Conservation (phyloP, 1,284 basidiomycete genomes). For the Limonomyces culmigenus region DNA sequence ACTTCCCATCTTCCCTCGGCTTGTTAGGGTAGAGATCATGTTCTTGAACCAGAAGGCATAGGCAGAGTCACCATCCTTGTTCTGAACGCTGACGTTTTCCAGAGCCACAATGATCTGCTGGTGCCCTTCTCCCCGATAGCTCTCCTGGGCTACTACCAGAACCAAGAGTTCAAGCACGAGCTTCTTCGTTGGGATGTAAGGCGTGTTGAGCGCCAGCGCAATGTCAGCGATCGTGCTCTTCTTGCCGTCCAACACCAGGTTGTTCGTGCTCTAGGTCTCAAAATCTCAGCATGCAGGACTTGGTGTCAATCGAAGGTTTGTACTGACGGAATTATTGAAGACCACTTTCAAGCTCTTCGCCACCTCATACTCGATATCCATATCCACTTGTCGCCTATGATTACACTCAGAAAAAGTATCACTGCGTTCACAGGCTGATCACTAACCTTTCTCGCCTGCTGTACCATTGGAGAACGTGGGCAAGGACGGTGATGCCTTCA, state of each 20-base stretch:
- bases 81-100: slow-evolving; percentile 46
- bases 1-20: slow-evolving; percentile 90
- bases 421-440: too few relatives aligned
- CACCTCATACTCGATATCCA: slow-evolving; percentile 73
- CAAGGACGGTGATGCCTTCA: slow-evolving; percentile 75
- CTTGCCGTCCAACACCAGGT: too few relatives aligned
- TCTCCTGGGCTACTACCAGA: slow-evolving; percentile 44
- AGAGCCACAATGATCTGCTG: slow-evolving; percentile 45
- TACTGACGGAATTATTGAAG: slow-evolving; percentile 57
- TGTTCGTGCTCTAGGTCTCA: too few relatives aligned
- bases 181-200: slow-evolving; percentile 69
- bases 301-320: too few relatives aligned
- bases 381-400: slow-evolving; percentile 49
- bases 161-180: slow-evolving; percentile 64
- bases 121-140: slow-evolving; percentile 17
- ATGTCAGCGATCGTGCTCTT: too few relatives aligned
- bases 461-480: slow-evolving; percentile 63
- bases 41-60: slow-evolving; percentile 89
- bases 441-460: slow-evolving; percentile 55
- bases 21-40: slow-evolving; percentile 62
- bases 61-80: slow-evolving; percentile 35
- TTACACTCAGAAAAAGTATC: too few relatives aligned
- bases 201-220: slow-evolving; percentile 71
- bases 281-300: too few relatives aligned
- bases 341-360: slow-evolving; percentile 81